These are phyloP conservation scores for Capsicum baccatum DNA, from an alignment of 257 asterid genomes.

Conservation along the genomic window DNA sequence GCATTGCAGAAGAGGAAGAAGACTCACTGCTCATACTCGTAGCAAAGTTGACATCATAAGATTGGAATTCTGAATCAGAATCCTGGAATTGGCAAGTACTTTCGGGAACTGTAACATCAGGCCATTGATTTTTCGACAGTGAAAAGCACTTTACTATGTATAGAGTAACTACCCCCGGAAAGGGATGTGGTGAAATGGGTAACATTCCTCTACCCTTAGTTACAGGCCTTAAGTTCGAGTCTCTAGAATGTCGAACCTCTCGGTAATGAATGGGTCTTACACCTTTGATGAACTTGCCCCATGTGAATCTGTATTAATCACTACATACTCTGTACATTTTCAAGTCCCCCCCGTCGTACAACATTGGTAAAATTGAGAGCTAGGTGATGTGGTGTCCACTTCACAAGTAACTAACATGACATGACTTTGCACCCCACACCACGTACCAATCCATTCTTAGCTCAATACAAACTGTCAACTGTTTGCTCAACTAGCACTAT, in stretches of 20 bases:
- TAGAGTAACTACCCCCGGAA: neutral
- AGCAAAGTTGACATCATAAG: neutral
- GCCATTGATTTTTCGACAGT: neutral
- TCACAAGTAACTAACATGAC: constrained; percentile 20
- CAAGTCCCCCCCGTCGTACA: neutral
- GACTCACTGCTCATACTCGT: no score
- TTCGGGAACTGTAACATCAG: neutral
- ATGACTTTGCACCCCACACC: neutral
- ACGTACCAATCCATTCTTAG: neutral
- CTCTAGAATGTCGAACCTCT: neutral
- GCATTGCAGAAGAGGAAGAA: no score
- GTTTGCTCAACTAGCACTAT: neutral
- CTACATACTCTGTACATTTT: neutral
- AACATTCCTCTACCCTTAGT: neutral
- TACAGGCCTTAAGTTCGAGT: neutral
- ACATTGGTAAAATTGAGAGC: neutral
- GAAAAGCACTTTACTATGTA: neutral
- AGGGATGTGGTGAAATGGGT: neutral
- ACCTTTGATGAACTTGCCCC: neutral
- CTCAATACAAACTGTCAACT: neutral
- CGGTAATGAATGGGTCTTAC: neutral
- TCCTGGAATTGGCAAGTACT: neutral
- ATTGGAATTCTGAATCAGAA: neutral
- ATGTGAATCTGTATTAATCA: neutral
- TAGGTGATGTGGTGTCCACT: constrained; percentile 11